A percentile compares a stretch with the other conserved stretches of the same genome.
These are phyloP conservation scores for Penicillium waksmanii DNA, from an alignment of 495 filamentous ascomycete genomes.

Conservation along the genomic window DNA sequence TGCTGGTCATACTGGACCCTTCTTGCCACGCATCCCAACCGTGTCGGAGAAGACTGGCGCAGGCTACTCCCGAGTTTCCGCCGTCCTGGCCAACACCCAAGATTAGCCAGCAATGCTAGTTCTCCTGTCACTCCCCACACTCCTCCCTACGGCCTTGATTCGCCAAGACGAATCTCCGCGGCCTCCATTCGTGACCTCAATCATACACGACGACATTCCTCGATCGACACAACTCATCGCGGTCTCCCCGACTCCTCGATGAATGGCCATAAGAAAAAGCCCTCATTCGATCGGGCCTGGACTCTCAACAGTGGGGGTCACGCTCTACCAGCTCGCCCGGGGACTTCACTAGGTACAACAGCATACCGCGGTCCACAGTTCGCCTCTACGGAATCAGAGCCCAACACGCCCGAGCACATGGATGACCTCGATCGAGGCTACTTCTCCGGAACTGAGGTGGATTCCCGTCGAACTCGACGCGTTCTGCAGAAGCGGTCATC, in stretches of 20 bases:
- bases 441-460: slow-evolving; percentile 86
- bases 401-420: slow-evolving; percentile 32
- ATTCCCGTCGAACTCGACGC: slow-evolving; percentile 70
- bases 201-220: slow-evolving; percentile 85
- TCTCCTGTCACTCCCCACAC: slow-evolving; percentile 39
- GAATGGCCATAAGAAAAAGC: slow-evolving; percentile 70
- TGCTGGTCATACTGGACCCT: slow-evolving; percentile 44
- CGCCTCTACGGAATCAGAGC: slow-evolving; percentile 31
- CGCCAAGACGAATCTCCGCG: slow-evolving; percentile 68
- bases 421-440: slow-evolving; percentile 86
- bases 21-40: slow-evolving; percentile 64
- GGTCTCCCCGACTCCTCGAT: slow-evolving; percentile 26
- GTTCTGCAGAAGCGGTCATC: slow-evolving; percentile 80
- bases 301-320: slow-evolving; percentile 64
- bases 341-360: slow-evolving; percentile 38
- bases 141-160: slow-evolving; percentile 53
- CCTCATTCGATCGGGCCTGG: slow-evolving; percentile 91
- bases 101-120: slow-evolving; percentile 39
- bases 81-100: slow-evolving; percentile 36
- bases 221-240: slow-evolving; percentile 65
- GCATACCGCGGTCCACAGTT: slow-evolving; percentile 29
- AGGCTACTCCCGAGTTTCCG: slow-evolving; percentile 33
- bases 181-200: slow-evolving; percentile 83
- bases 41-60: slow-evolving; percentile 48
- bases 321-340: slow-evolving; percentile 36